phyloP scores from a whole-genome alignment of 139 green algal species.

The Picochlorum sp. region DNA sequence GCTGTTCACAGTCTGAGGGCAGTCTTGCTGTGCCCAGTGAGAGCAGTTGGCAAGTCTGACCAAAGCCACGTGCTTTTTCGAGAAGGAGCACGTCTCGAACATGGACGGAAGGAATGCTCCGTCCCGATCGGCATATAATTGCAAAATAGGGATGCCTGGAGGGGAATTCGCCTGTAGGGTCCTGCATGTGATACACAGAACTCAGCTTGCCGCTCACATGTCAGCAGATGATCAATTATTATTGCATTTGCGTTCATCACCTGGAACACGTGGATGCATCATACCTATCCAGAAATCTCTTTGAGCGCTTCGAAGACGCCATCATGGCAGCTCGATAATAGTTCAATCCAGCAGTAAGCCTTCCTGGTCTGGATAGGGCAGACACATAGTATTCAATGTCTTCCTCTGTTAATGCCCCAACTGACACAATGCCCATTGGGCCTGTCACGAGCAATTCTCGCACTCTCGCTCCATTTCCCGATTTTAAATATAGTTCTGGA shows the following conservation, averaged over 20 bases:
- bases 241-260: no score
- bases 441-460: not conserved
- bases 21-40: constrained; percentile 21
- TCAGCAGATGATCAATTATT: no score
- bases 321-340: constrained; percentile 28
- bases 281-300: not conserved
- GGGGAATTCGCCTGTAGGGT: not conserved
- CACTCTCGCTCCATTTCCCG: not conserved
- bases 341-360: constrained; percentile 30
- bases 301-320: not conserved
- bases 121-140: constrained; percentile 14
- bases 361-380: constrained; percentile 19
- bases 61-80: not conserved
- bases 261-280: not conserved
- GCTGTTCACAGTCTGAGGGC: constrained; percentile 14
- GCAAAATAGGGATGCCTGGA: constrained; percentile 9
- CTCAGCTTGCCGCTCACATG: no score
- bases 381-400: constrained; percentile 5
- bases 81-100: not conserved
- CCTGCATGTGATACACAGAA: no score
- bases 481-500: constrained; percentile 3
- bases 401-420: constrained; percentile 2
- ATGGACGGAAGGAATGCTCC: not conserved
- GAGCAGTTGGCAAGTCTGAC: not conserved
- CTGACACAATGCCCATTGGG: not conserved